Base-by-base conservation (phyloP, 208 protist genomes). In the Endotrypanum monterogeii region DNA sequence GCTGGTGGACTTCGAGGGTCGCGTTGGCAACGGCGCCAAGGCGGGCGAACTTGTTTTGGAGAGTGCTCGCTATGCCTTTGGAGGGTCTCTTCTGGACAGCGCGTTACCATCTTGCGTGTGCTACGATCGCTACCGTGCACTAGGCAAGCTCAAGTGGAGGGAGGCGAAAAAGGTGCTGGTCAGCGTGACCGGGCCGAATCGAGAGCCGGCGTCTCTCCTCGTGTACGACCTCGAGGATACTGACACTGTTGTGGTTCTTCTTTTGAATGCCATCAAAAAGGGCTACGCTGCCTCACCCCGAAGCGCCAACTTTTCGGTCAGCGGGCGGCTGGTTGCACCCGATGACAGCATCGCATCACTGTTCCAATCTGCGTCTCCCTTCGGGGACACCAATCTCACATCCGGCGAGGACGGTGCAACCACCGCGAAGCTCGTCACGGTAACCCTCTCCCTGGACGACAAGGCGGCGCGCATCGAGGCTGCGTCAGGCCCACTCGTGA, bases 31-130 rank as follows among this genome's bases (percentile, higher is more conserved):
- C 70, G 62, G 78, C 3, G 80, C 76, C 56, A 61, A 50, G 37
- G 87, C 89, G 37, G 71, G 75, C 14, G 82, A 82, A 66, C 51
- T 96, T 39, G 65, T 89, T 23, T 50, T 96, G 71, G 76, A 87
- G 73, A 80, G 87, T 11, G 74, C 78, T 2, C 71, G 88, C 35
- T 96, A 93, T 80, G 76, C 74, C 20, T 83, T 88, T 74, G 87
- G 83, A 32, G 89, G 91, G 28, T 83, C 78, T 1, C 72, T 86
- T 35, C 67, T 96, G 9, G 91, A 94, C 76, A 94, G 89, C 76
- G 88, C 83, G 35, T 62, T 96, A 11, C 84, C 86, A 3, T 80
- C 81, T 58, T 87, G 81, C 61, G 71, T 96, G 14, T 71, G 55
- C 61, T 87, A 87, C 74, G 89, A 92, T 62, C 78, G 60, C n/a